Conservation (phyloP, 1,284 basidiomycete species). For the Hortiboletus rubellus region DNA sequence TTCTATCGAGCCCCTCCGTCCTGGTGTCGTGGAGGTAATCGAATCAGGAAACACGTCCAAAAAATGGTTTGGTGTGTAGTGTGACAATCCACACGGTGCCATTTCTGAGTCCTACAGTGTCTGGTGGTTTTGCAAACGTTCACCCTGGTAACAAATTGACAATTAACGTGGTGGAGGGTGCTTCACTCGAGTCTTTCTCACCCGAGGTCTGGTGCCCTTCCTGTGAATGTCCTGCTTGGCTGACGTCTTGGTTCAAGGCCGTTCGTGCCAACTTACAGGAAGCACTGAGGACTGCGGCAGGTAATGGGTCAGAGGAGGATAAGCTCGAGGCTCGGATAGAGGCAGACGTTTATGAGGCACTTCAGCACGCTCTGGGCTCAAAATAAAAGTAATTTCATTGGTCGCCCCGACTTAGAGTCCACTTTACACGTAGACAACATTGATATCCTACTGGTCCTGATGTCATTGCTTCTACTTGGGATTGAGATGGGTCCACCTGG, state of each 20-base stretch:
- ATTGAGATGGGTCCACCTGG: not conserved
- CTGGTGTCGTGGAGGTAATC: constrained; percentile 92
- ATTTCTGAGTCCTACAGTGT: constrained; percentile 56
- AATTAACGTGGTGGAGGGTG: constrained; percentile 97
- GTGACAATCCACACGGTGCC: not conserved
- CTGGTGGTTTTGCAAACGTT: constrained; percentile 96
- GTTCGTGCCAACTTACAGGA: constrained; percentile 89
- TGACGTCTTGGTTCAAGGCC: constrained; percentile 54
- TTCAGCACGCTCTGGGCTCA: constrained; percentile 79
- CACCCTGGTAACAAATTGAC: constrained; percentile 97
- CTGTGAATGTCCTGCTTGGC: not conserved
- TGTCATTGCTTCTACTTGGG: not conserved
- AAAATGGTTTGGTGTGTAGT: constrained; percentile 93
- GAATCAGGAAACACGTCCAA: constrained; percentile 76
- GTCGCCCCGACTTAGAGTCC: constrained; percentile 15
- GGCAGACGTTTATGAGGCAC: constrained; percentile 93
- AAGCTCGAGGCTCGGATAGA: constrained; percentile 95
- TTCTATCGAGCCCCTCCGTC: constrained; percentile 88
- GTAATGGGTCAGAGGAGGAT: constrained; percentile 88
- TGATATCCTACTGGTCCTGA: not conserved
- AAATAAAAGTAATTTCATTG: constrained; percentile 44
- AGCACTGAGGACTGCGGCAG: constrained; percentile 79
- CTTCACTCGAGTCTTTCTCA: constrained; percentile 90
- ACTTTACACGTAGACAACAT: not conserved
- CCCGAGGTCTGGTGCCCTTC: constrained; percentile 56